These are phyloP conservation scores for Monosporozyma unispora DNA, from an alignment of 805 yeast species.

Conservation along the genomic window DNA sequence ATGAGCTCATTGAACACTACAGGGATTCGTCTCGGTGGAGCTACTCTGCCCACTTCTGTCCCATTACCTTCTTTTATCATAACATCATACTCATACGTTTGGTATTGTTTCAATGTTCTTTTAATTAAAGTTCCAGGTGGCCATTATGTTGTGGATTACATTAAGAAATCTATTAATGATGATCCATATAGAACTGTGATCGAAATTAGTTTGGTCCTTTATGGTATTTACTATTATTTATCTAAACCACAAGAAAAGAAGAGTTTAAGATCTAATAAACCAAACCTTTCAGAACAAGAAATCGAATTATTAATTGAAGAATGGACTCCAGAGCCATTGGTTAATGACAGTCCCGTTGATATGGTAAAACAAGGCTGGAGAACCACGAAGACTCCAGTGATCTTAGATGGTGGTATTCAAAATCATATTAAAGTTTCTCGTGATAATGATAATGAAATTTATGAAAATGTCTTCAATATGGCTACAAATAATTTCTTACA, in stretches of 20 bases:
- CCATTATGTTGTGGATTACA: slow-evolving; percentile 47
- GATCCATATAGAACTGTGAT: slow-evolving; percentile 87
- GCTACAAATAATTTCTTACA: slow-evolving; percentile 66
- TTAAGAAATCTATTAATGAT: slow-evolving; percentile 78
- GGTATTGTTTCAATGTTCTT: slow-evolving; percentile 16
- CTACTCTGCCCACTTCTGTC: slow-evolving; percentile 19
- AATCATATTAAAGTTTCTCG: slow-evolving; percentile 21
- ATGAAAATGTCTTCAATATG: slow-evolving; percentile 46
- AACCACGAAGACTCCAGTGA: slow-evolving; percentile 51
- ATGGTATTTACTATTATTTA: slow-evolving; percentile 76
- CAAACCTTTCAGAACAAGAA: slow-evolving; percentile 52
- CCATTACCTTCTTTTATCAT: slow-evolving; percentile 24
- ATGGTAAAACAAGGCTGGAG: slow-evolving; percentile 45
- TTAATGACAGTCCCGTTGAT: slow-evolving; percentile 37
- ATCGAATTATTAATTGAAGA: slow-evolving; percentile 77
- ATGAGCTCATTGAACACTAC: neutral
- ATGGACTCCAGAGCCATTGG: slow-evolving; percentile 88
- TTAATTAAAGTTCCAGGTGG: slow-evolving; percentile 24
- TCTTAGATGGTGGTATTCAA: slow-evolving; percentile 45
- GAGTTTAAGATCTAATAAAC: slow-evolving; percentile 65
- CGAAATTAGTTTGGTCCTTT: slow-evolving; percentile 65
- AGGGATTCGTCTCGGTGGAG: neutral
- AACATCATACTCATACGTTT: slow-evolving; percentile 16
- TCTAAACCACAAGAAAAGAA: slow-evolving; percentile 62
- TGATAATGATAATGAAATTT: slow-evolving; percentile 24